phyloP scores from a whole-genome alignment of 192 early-diverging fungal genomes.

The Endogone sp. region DNA sequence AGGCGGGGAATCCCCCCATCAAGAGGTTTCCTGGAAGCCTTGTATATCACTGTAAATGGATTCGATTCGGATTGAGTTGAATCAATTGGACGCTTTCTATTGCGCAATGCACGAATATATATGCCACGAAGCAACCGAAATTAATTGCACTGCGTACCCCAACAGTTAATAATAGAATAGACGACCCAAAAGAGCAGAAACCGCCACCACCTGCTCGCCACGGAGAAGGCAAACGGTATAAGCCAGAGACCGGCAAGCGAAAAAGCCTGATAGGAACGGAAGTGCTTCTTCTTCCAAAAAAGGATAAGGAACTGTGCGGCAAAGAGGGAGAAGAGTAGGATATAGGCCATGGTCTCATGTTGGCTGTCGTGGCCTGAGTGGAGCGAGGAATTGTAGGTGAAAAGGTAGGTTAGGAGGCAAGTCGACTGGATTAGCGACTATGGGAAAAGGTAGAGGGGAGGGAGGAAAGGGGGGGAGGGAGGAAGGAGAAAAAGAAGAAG shows the following conservation, averaged over 20 bases:
- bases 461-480: not conserved
- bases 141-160: constrained; percentile 16
- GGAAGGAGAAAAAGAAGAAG: not conserved
- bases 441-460: not conserved
- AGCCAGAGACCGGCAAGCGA: constrained; percentile 49
- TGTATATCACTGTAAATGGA: constrained; percentile 40
- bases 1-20: constrained; percentile 55
- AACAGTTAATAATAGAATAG: constrained; percentile 24
- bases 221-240: constrained; percentile 25
- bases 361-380: constrained; percentile 45
- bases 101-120: too few species aligned
- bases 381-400: not conserved
- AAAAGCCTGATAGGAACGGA: constrained; percentile 48
- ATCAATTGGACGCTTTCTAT: too few species aligned
- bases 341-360: constrained; percentile 52
- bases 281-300: constrained; percentile 58
- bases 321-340: constrained; percentile 48
- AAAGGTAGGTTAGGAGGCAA: not conserved
- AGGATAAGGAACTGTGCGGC: constrained; percentile 55
- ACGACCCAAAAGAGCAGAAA: constrained; percentile 26
- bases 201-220: constrained; percentile 29
- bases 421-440: not conserved
- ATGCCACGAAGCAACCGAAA: too few species aligned
- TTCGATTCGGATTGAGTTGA: not conserved
- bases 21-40: constrained; percentile 54